A percentile compares a stretch with the other conserved stretches of the same genome.
phyloP scores from a whole-genome alignment of 192 early-diverging fungal species.

The Mortierella hygrophila region DNA sequence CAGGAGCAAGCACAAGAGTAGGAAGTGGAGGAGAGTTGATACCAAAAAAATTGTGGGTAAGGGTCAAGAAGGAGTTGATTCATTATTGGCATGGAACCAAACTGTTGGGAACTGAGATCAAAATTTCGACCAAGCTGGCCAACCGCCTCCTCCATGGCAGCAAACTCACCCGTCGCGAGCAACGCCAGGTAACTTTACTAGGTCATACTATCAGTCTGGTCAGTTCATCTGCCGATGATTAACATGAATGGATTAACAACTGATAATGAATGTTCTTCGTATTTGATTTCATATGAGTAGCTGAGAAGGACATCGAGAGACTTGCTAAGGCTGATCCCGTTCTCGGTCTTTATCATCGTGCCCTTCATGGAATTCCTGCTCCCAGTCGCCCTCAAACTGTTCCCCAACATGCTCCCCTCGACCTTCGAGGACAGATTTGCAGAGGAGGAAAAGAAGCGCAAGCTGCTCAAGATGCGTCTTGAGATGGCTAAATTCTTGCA shows the following conservation, averaged over 20 bases:
- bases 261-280: conserved; percentile 26
- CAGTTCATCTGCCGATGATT: background rate
- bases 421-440: conserved; percentile 93
- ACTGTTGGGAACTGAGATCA: conserved; percentile 89
- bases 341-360: conserved; percentile 90
- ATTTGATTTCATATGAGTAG: conserved; percentile 52
- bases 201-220: too few species aligned
- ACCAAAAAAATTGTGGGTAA: conserved; percentile 76
- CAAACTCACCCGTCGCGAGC: conserved; percentile 88
- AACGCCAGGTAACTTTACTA: conserved; percentile 71
- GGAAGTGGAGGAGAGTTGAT: background rate
- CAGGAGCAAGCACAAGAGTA: background rate
- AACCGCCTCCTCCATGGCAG: conserved; percentile 83
- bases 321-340: conserved; percentile 89
- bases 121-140: conserved; percentile 85
- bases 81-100: conserved; percentile 97
- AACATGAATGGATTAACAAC: background rate
- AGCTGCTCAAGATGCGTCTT: conserved; percentile 90
- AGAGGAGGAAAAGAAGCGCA: conserved; percentile 94
- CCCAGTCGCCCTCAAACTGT: conserved; percentile 91
- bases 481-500: conserved; percentile 97
- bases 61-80: conserved; percentile 89
- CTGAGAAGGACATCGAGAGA: conserved; percentile 89
- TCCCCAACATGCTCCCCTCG: conserved; percentile 97
- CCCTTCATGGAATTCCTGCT: conserved; percentile 96